Evolutionary conservation across 73 alveolate species (phyloP).

Genomic region (Paramecium octaurelia): DNA sequence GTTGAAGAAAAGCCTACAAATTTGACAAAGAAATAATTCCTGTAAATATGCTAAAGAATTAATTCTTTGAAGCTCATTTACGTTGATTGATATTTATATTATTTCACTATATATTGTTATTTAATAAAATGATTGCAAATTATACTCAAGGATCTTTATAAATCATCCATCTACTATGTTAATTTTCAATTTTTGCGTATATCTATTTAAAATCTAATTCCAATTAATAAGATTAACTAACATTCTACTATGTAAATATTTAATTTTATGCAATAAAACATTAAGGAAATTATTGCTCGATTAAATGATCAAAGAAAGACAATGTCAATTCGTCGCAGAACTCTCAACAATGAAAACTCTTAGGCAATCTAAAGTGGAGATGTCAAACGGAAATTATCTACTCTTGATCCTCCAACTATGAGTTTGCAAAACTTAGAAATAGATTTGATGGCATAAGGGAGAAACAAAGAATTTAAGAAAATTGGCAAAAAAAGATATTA

Average conservation of each 20-base stretch:
- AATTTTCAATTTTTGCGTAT: too few species aligned
- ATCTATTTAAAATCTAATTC: too few species aligned
- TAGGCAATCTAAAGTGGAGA: background rate
- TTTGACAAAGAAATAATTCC: background rate
- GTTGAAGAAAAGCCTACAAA: background rate
- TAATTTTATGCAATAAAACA: background rate
- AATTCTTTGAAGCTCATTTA: background rate
- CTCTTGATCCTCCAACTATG: conserved; percentile 20
- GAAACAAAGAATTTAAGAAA: background rate
- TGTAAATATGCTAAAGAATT: background rate
- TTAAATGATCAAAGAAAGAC: background rate
- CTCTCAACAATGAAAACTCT: background rate
- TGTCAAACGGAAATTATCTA: background rate
- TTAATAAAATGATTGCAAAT: background rate
- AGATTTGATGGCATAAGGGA: background rate
- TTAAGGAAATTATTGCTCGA: background rate
- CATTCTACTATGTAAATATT: background rate
- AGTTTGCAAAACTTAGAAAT: background rate
- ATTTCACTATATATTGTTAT: background rate
- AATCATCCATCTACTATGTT: too few species aligned
- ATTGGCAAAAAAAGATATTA: background rate
- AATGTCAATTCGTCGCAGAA: background rate
- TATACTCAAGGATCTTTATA: too few species aligned
- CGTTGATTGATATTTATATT: background rate
- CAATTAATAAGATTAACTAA: too few species aligned